These are phyloP conservation scores for Ascochyta lentis DNA, from an alignment of 2,329 filamentous ascomycete species.

Conservation along the genomic window DNA sequence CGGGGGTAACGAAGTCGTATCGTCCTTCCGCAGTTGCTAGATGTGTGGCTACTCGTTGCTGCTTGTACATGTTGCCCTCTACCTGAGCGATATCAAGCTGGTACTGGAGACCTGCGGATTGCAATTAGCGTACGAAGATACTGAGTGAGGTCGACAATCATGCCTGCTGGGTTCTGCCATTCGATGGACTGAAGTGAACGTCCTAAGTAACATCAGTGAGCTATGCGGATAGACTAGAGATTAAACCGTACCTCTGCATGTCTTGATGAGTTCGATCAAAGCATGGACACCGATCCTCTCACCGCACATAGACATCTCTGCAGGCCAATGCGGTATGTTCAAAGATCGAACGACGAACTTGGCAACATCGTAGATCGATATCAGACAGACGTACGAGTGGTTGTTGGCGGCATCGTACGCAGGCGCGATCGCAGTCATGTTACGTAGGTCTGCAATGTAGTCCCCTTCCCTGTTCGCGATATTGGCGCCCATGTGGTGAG, in stretches of 20 bases:
- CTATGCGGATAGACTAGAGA: neutral
- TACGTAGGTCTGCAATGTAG: slow-evolving; percentile 69
- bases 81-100: slow-evolving; percentile 53
- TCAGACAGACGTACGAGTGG: slow-evolving; percentile 64
- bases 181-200: slow-evolving; percentile 44
- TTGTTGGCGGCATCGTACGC: slow-evolving; percentile 59
- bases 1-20: slow-evolving; percentile 67
- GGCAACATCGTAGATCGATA: slow-evolving; percentile 72
- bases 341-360: slow-evolving; percentile 74
- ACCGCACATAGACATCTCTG: slow-evolving; percentile 73
- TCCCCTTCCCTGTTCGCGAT: slow-evolving; percentile 64
- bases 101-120: slow-evolving; percentile 51
- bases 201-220: slow-evolving; percentile 30
- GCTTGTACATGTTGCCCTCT: slow-evolving; percentile 41
- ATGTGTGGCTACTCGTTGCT: slow-evolving; percentile 62
- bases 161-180: slow-evolving; percentile 55
- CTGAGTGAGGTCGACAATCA: neutral
- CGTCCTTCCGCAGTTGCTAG: slow-evolving; percentile 72
- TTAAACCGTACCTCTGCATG: slow-evolving; percentile 35
- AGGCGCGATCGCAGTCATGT: slow-evolving; percentile 65
- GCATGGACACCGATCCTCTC: slow-evolving; percentile 67
- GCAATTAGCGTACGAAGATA: neutral
- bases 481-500: slow-evolving; percentile 65
- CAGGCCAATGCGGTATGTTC: slow-evolving; percentile 70
- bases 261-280: slow-evolving; percentile 61